Percentiles rank a stretch among this genome's conserved stretches.
phyloP scores from a whole-genome alignment of 768 basidiomycete genomes.

The Boletus huronensis region DNA sequence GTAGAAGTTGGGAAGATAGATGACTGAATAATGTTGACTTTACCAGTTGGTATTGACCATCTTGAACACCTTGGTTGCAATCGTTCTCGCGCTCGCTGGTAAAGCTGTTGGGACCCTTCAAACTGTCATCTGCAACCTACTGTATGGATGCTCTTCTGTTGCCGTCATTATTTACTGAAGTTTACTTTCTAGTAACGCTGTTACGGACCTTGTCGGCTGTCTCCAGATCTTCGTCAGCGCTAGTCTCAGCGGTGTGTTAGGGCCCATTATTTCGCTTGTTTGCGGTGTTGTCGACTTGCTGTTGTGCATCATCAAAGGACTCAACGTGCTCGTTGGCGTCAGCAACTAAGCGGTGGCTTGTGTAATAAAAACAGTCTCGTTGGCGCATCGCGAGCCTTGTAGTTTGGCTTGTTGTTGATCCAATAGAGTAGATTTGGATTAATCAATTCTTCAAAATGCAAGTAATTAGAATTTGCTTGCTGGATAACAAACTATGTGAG shows the following conservation, averaged over 20 bases:
- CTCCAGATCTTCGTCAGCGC: slow-evolving; percentile 1
- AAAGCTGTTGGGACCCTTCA: background rate
- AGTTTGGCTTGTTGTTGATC: background rate
- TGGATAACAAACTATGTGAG: background rate
- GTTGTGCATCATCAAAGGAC: background rate
- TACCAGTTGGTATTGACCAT: background rate
- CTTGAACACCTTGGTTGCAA: background rate
- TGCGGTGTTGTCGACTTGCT: background rate
- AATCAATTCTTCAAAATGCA: background rate
- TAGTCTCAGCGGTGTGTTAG: background rate
- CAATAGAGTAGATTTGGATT: background rate
- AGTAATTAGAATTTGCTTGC: background rate
- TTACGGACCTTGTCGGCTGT: background rate
- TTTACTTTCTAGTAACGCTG: background rate
- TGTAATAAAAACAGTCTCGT: background rate
- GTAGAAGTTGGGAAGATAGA: background rate
- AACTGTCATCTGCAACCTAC: background rate
- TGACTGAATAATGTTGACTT: background rate
- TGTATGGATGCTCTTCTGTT: background rate
- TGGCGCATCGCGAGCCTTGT: slow-evolving; percentile 3
- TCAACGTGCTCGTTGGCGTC: background rate
- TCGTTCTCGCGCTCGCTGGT: background rate
- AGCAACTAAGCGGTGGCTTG: background rate
- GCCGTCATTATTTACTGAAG: background rate
- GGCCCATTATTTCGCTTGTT: background rate